Base-by-base conservation (phyloP, 768 basidiomycete species). In the Collybia nuda region DNA sequence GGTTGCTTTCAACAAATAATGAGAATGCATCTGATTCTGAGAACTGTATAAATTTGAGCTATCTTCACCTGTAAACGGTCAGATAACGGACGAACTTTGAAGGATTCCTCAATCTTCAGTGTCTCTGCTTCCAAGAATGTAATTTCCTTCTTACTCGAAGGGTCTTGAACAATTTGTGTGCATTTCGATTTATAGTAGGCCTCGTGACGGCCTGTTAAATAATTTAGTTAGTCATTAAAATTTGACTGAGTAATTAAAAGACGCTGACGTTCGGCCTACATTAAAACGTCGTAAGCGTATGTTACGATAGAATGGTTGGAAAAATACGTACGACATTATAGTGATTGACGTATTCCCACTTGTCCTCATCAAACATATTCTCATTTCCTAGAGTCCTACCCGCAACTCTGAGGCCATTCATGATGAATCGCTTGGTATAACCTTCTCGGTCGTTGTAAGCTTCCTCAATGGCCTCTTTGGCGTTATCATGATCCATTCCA, bases 401-500 rank as follows among this genome's bases (percentile, higher is more conserved):
- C 0, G 89, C 88, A 7, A 73, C 80, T 48, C 69, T 77, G 47
- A 96, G 75, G 0, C 90, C 93, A 59, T 97, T 93, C 81, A 94
- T 85, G 54, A 95, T 88, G 62, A 97, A 96, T 9, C 70, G 70
- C 58, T 71, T 75, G 0, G 91, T 93, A 55, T 82, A 70, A 3
- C 89, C 92, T 52, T 80, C 77, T 4, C 75, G 71, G 58, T 97
- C 94, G 58, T 96, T 87, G 69, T 98, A 98, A 0, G 95, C 95
- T 17, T 72, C 64, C 63, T 95, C 90, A 48, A 98, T 88, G 53
- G 79, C 71, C n/a, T 69, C 63, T 48, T 77, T 76, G 32, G 79
- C 79, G 56, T 90, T 87, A 62, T 87, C 81, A 49, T 93, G 91
- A 66, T 98, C 96, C 39, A 98, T 70, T n/a, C 95, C 95, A 8